Conservation (phyloP, 805 yeast genomes). For the Maudiozyma saulgeensis region DNA sequence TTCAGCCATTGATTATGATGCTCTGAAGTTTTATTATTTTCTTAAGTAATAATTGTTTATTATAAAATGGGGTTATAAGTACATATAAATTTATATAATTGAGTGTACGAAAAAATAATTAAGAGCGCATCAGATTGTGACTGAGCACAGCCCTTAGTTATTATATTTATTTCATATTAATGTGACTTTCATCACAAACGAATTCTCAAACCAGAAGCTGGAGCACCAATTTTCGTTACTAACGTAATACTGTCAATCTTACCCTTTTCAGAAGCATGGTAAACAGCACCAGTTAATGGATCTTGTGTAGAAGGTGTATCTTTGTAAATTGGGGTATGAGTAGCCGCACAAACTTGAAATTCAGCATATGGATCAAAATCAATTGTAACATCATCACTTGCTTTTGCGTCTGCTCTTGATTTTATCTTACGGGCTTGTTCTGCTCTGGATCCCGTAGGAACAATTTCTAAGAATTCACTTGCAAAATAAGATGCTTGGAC, state of each 20-base stretch:
- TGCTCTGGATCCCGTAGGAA: conserved; percentile 67
- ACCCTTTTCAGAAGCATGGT: conserved; percentile 70
- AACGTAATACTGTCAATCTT: conserved; percentile 65
- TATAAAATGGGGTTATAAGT: no score
- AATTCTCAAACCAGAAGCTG: conserved; percentile 78
- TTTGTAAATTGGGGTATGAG: conserved; percentile 80
- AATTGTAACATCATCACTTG: conserved; percentile 79
- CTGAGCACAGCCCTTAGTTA: no score
- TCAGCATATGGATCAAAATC: conserved; percentile 90
- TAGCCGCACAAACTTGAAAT: conserved; percentile 80
- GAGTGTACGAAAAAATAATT: no score
- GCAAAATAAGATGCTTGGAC: conserved; percentile 89
- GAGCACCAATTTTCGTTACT: conserved; percentile 77
- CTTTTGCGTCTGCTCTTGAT: conserved; percentile 65
- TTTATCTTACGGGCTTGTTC: conserved; percentile 83
- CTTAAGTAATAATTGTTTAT: no score
- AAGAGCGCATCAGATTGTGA: no score
- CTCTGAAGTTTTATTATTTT: no score
- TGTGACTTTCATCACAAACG: conserved; percentile 11
- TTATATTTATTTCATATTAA: no score
- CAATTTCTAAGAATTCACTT: conserved; percentile 61
- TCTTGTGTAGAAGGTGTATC: conserved; percentile 63
- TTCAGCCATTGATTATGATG: no score
- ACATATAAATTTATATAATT: no score
- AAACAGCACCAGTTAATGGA: conserved; percentile 83